A percentile compares a stretch with the other conserved stretches of the same genome.
phyloP scores from a whole-genome alignment of 2,329 filamentous ascomycete genomes.

The Lomentospora prolificans region DNA sequence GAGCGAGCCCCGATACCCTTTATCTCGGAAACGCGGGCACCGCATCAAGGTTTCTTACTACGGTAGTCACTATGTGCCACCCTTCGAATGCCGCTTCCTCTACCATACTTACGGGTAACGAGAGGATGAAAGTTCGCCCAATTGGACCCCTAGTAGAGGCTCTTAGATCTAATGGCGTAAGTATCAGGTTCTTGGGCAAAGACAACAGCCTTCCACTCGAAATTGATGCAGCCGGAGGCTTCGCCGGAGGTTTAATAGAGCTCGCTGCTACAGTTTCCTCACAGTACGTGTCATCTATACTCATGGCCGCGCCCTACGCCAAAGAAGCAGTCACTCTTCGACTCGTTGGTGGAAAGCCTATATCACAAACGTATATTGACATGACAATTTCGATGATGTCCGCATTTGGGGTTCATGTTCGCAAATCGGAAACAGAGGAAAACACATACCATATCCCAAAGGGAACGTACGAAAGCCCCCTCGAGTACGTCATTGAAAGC shows the following conservation, averaged over 20 bases:
- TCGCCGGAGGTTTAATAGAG: conserved; percentile 80
- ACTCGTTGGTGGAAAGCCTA: conserved; percentile 91
- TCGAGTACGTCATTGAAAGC: conserved; percentile 85
- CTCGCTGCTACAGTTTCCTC: conserved; percentile 92
- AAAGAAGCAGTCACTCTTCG: conserved; percentile 86
- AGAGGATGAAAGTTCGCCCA: conserved; percentile 90
- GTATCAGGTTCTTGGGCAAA: conserved; percentile 75
- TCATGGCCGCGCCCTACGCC: conserved; percentile 95
- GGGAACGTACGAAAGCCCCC: conserved; percentile 71
- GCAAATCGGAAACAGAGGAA: conserved; percentile 64
- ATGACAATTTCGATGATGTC: conserved; percentile 99
- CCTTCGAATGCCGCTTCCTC: conserved; percentile 49
- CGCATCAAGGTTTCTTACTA: conserved; percentile 88
- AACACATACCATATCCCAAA: conserved; percentile 93
- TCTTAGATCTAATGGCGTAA: conserved; percentile 75
- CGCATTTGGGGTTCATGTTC: conserved; percentile 75
- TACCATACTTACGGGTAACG: conserved; percentile 84
- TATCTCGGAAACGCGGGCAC: conserved; percentile 97
- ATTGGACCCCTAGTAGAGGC: conserved; percentile 91
- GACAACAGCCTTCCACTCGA: conserved; percentile 75
- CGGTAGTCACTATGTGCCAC: conserved; percentile 74
- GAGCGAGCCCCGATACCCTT: conserved; percentile 64
- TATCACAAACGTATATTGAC: conserved; percentile 94
- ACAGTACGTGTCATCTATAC: conserved; percentile 94
- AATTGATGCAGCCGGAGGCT: conserved; percentile 72